Evolutionary conservation across 2,329 filamentous ascomycete genomes (phyloP), one percentile per base, ranked within the genome.

Genomic region (Verticillium albo-atrum): DNA sequence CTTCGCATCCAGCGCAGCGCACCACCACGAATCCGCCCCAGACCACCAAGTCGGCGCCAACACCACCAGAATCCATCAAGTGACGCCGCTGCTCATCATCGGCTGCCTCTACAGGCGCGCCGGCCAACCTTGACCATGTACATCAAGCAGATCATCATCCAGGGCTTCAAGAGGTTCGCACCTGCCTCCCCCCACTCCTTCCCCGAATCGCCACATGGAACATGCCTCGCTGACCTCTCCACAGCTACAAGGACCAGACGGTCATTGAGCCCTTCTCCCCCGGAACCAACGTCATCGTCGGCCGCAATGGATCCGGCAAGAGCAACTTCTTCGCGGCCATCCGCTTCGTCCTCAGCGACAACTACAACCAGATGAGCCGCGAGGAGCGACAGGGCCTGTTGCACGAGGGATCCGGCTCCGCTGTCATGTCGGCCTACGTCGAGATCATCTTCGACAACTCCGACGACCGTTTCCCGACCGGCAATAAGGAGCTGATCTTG

Each of bases 101-200:
- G 37, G 62, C 62, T 55, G 62, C 62, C 58, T 57, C 60, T 55
- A 55, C 57, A 58, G 61, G 58, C 28, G 61, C 59, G 52, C 55
- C 58, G 42, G 56, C 55, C 57, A 34, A 51, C 15, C 57, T 37
- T 70, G 74, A 81, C 68, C 72, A 97, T 97, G 93, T 95, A 96
- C 81, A 97, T 99, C 84, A 99, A 99, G 77, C 95, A 99, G 81
- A 97, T 98, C 75, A 98, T 97, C 76, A 98, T 99, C 73, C 95
- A 99, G 77, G 95, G 95, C 87, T 99, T 99, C 80, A 99, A 99
- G 80, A 97, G 92, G 92, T 96, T 76, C 67, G 77, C 60, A 20
- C 51, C 54, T 42, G 54, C 58, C 54, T 51, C 54, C 55, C 42
- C 55, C 35, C 27, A 54, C n/a, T 34, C 25, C 57, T 56, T 14